Evolutionary conservation across 2,329 filamentous ascomycete genomes (phyloP), one percentile per base, ranked within the genome.

Genomic region (Pseudogymnoascus sp.): DNA sequence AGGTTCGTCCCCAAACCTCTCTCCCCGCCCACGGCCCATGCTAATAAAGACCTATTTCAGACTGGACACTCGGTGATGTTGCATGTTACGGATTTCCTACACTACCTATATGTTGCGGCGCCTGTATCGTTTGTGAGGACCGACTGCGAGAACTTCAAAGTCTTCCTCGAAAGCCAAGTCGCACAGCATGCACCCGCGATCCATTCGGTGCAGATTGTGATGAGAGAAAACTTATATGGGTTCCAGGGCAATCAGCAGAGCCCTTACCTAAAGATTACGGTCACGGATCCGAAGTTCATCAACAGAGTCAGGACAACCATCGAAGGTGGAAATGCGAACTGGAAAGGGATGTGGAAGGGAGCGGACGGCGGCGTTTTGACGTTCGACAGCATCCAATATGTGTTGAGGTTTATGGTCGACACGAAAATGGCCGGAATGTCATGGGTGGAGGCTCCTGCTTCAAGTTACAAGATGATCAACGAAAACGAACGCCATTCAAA

Each of bases 351-450:
- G 74, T 99, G 94, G 93, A 88, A 85, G 66, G 82, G 78, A 18
- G 78, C 80, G 14, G 82, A 83, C 6, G 80, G 81, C 4, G 88
- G 88, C 18, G 85, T 97, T 65, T 82, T 92, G 73, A 97, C 94
- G 0, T 99, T 93, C 69, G 94, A 99, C 77, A 97, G 88, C 67
- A 92, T 99, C 62, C 90, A 96, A 78, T 99, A 97, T 71, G 85
- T 97, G 25, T 76, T 97, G 66, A 84, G 94, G 59, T 97, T 99
- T 75, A 99, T 99, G 94, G 93, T 99, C 58, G 94, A 99, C 74
- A 95, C 89, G 67, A 88, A 92, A 73, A 88, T 99, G 47, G 82
- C 89, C 61, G 94, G 94, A 65, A 99, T 99, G 94, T 93, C 91
- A 1, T 99, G 94, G 94, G 91, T 97, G 0, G 91, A 96, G 73